Evolutionary conservation across 2,329 filamentous ascomycete genomes (phyloP), one percentile per base, ranked within the genome.

Genomic region (Sarocladium strictum): DNA sequence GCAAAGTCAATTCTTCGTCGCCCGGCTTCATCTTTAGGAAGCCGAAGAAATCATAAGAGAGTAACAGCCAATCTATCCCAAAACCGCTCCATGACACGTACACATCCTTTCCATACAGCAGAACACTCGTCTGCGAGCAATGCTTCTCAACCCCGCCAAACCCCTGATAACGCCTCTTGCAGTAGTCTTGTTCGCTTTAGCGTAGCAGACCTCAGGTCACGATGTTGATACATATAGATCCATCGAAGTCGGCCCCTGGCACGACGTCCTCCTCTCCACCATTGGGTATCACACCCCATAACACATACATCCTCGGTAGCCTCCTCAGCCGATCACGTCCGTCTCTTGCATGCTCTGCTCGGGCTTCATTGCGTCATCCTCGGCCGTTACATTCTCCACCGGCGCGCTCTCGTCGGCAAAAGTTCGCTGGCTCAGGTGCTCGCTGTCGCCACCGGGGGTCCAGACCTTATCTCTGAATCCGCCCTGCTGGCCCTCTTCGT

Each of bases 381-480:
- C 79, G 0, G 88, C 85, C 57, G 89, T 79, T 58, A 95, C 84
- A 53, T 89, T 73, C 71, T 96, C 90, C 66, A 90, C 86, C 26
- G 76, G 73, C 5, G 73, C 79, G 11, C 77, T 75, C 49, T 89
- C 86, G 56, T 90, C 84, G 52, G 93, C 84, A 72, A 96, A 97
- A 66, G 89, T 93, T 63, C 92, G 80, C 70, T 96, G 90, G 65
- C 90, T 96, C 51, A 96, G 85, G 68, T 96, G 90, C 55, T 81
- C 76, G 61, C 78, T 65, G 21, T 71, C 73, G 3, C 61, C 55
- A 11, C 79, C 81, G 2, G 90, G 81, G 17, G 86, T 91, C 93
- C 93, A 97, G 26, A 95, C 90, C 73, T 96, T 97, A 69, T 95
- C 90, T 58, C 86, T 82, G 71, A 91, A 93, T 14, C 81, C 83